Base-by-base conservation (phyloP, 2,329 filamentous ascomycete species). In the Setomelanomma holmii region DNA sequence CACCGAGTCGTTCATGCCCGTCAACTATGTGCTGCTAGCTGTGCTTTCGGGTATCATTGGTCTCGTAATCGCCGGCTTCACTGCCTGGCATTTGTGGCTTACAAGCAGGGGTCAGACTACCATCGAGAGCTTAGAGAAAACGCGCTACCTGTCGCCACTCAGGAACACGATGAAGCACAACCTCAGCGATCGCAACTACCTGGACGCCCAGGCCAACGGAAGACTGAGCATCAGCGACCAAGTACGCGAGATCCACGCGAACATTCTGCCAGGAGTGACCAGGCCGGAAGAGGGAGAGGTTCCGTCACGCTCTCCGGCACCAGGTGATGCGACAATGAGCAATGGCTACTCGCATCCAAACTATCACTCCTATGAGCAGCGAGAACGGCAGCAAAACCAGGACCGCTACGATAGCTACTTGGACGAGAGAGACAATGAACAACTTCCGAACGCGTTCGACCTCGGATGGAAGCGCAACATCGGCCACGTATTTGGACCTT, bases 41-140 rank as follows among this genome's bases (percentile, higher is more conserved):
- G 91, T 98, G 19, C 81, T 98, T 35, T 86, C 90, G 33, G 93
- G 93, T 12, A 96, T 99, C 62, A 96, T 99, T 56, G 91, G 91
- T 0, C 76, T 99, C 7, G 93, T 97, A 1, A 81, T 99, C 17
- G 87, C 87, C 11, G 91, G 90, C 0, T 99, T 99, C 70, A 96
- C 93, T 0, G 84, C 79, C 1, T 99, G 95, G 93, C 95, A 99
- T 79, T 82, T 98, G 49, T 86, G 89, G 72, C 82, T 99, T 1
- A 90, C 91, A 1, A 78, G 84, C 47, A 84, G 84, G 21, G 91
- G 91, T 3, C 87, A 96, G 75, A 99, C 95, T 1, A 99, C 95
- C 3, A 97, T 99, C 53, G 95, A 99, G 74, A 96, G 89, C 66
- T 79, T 99, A 53, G 95, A 99, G 76, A 97, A 95, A 80, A 98